phyloP scores from a whole-genome alignment of 805 yeast species.

The Yamadazyma laniorum region DNA sequence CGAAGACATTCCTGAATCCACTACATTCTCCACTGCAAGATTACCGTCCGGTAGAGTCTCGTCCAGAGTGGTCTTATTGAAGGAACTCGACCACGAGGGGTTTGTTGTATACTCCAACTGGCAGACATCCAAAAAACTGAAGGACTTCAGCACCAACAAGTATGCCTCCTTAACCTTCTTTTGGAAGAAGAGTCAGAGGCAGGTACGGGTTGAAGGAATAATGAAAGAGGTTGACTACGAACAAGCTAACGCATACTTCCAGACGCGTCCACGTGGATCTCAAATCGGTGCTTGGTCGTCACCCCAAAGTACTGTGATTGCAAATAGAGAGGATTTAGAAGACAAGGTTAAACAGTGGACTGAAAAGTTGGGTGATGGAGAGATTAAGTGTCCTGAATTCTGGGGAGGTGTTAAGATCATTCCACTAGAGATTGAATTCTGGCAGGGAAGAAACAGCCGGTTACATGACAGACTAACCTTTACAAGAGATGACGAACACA shows the following conservation, averaged over 20 bases:
- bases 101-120: conserved; percentile 89
- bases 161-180: conserved; percentile 83
- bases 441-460: conserved; percentile 94
- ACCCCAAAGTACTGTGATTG: conserved; percentile 71
- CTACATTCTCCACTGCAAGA: conserved; percentile 84
- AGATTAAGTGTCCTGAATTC: conserved; percentile 84
- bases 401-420: conserved; percentile 95
- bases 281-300: conserved; percentile 97
- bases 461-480: conserved; percentile 85
- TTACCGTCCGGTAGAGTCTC: conserved; percentile 91
- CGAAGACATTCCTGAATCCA: conserved; percentile 75
- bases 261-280: conserved; percentile 88
- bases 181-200: conserved; percentile 90
- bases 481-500: conserved; percentile 48
- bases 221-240: conserved; percentile 73
- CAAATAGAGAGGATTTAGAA: conserved; percentile 63
- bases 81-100: conserved; percentile 84
- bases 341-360: conserved; percentile 45
- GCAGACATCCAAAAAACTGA: conserved; percentile 79
- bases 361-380: conserved; percentile 56
- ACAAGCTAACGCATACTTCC: conserved; percentile 73
- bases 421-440: conserved; percentile 90
- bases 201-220: conserved; percentile 87
- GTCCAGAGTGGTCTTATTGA: conserved; percentile 78
- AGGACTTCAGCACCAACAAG: conserved; percentile 69